A percentile compares a stretch with the other conserved stretches of the same genome.
These are phyloP conservation scores for Leucocoprinus leucothites DNA, from an alignment of 768 basidiomycete species.

Conservation along the genomic window DNA sequence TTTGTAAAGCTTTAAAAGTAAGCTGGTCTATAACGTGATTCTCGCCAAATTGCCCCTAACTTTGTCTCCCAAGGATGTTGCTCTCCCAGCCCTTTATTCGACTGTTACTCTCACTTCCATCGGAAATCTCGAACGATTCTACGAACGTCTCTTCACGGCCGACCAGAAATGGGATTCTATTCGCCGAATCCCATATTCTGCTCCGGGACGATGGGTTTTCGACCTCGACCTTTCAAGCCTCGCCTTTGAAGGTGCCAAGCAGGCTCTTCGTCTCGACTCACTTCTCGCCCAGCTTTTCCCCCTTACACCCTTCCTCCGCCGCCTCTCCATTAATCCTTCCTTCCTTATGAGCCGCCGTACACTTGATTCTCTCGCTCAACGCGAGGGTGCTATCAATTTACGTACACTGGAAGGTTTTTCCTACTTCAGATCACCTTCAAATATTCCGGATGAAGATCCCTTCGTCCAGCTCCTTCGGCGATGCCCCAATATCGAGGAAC, in stretches of 20 bases:
- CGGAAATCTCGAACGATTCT: slow-evolving; percentile 51
- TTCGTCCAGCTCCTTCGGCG: slow-evolving; percentile 54
- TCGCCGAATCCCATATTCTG: slow-evolving; percentile 80
- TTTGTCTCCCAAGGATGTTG: slow-evolving; percentile 52
- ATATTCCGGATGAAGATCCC: slow-evolving; percentile 45
- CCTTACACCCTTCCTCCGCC: slow-evolving; percentile 60
- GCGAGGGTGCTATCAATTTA: slow-evolving; percentile 49
- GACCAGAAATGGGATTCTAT: slow-evolving; percentile 89
- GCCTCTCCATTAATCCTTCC: slow-evolving; percentile 50
- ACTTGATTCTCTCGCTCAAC: slow-evolving; percentile 45
- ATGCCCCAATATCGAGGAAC: slow-evolving; percentile 55
- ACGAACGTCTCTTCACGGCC: slow-evolving; percentile 51
- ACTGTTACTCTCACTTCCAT: slow-evolving; percentile 43
- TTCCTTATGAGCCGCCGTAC: slow-evolving; percentile 61
- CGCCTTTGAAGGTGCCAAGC: slow-evolving; percentile 37
- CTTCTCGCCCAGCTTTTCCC: slow-evolving; percentile 64
- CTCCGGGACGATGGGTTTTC: slow-evolving; percentile 87
- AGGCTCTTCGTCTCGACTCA: slow-evolving; percentile 57
- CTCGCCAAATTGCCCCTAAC: not conserved
- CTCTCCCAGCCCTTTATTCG: slow-evolving; percentile 66
- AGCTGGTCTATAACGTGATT: slow-evolving; percentile 11
- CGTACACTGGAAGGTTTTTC: slow-evolving; percentile 52
- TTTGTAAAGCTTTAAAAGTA: slow-evolving; percentile 48
- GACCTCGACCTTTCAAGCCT: slow-evolving; percentile 66
- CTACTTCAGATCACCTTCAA: slow-evolving; percentile 37